Percentiles rank a stretch among this genome's conserved stretches.
These are phyloP conservation scores for Ailanthus altissimus DNA, from an alignment of 345 rosid genomes.

Conservation along the genomic window DNA sequence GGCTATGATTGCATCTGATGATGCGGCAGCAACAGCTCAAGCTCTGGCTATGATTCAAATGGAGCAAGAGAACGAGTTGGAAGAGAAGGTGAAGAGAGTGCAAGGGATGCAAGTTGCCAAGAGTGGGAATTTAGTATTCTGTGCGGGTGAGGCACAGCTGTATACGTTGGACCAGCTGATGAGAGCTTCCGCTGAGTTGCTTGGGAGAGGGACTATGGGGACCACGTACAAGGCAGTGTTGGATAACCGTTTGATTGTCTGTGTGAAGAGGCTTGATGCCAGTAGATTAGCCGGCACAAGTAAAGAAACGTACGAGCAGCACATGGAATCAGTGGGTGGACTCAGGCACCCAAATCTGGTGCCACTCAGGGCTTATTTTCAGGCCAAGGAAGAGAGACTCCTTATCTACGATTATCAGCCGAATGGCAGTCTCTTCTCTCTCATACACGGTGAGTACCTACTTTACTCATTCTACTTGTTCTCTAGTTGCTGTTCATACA, in stretches of 20 bases:
- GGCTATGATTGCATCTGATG: conserved; percentile 32
- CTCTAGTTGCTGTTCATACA: no score
- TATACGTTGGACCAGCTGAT: conserved; percentile 89
- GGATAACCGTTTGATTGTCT: conserved; percentile 72
- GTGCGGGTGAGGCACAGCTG: conserved; percentile 82
- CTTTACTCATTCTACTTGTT: no score
- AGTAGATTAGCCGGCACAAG: conserved; percentile 55
- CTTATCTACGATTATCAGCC: conserved; percentile 86
- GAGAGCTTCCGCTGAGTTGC: conserved; percentile 90
- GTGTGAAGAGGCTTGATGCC: conserved; percentile 80
- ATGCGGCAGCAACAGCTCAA: conserved; percentile 46
- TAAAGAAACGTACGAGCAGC: conserved; percentile 65
- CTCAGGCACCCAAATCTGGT: conserved; percentile 91
- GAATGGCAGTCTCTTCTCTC: conserved; percentile 86
- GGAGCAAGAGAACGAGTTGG: no score
- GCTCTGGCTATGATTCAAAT: conserved; percentile 58
- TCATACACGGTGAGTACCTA: conserved; percentile 79
- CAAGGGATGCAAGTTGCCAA: conserved; percentile 64
- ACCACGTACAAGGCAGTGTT: conserved; percentile 87
- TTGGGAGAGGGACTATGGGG: conserved; percentile 81
- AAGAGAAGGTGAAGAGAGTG: no score
- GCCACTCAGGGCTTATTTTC: conserved; percentile 82
- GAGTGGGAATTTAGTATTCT: conserved; percentile 80
- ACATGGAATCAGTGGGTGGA: conserved; percentile 96
- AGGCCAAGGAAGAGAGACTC: conserved; percentile 80